Percentiles rank a stretch among this genome's conserved stretches.
Conservation (phyloP, 495 filamentous ascomycete species). For the Penicillium ochrochloron region DNA sequence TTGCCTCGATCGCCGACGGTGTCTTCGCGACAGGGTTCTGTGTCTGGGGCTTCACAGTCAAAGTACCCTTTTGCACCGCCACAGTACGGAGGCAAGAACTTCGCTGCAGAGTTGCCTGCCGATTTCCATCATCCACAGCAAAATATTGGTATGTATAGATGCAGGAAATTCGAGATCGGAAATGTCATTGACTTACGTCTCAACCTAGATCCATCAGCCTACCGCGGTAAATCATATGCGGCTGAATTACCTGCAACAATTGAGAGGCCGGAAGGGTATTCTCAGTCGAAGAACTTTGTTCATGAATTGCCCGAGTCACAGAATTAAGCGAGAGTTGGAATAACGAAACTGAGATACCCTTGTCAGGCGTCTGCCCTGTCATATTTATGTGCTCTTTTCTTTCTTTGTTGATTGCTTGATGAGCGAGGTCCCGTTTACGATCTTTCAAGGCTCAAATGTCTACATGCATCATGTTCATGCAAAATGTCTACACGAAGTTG, state of each 20-base stretch:
- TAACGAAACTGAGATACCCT: conserved; percentile 8
- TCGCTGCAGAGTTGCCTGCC: conserved; percentile 19
- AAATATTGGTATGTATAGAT: conserved; percentile 7
- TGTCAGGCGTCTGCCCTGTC: background rate
- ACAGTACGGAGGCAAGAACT: background rate
- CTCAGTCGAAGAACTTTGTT: background rate
- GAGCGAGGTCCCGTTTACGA: background rate
- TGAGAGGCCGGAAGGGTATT: background rate
- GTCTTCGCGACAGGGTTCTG: background rate
- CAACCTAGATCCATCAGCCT: background rate
- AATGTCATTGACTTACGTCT: background rate
- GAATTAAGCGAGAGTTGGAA: background rate
- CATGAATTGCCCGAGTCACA: conserved; percentile 2
- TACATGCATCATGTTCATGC: background rate
- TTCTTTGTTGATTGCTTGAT: background rate
- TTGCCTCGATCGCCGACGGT: conserved; percentile 9
- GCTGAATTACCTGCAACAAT: conserved; percentile 6
- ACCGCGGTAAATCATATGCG: background rate
- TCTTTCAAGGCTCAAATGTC: no score
- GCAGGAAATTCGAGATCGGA: background rate
- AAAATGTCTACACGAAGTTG: background rate
- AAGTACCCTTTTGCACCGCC: background rate
- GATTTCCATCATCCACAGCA: conserved; percentile 13
- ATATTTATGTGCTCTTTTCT: background rate
- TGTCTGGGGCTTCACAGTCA: background rate